Percentiles rank a stretch among this genome's conserved stretches.
Evolutionary conservation across 2,329 filamentous ascomycete species (phyloP).

Genomic region (Epicoccum nigrum): DNA sequence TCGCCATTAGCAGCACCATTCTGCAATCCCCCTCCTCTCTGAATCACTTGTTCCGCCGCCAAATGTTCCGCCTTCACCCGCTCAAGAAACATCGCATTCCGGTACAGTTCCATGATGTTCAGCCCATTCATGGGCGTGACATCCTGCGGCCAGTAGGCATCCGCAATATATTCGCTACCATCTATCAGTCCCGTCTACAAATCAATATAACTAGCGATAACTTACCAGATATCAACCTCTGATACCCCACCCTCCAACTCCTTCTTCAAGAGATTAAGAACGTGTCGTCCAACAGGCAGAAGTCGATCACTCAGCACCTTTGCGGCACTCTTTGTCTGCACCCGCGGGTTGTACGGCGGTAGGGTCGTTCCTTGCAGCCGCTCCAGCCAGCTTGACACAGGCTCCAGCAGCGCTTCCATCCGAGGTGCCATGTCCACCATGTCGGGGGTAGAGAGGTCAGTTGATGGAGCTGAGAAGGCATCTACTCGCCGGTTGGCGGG

Average conservation of each 20-base stretch:
- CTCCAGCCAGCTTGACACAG: background rate
- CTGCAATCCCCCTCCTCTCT: no score
- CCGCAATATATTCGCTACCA: constrained; percentile 20
- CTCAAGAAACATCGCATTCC: background rate
- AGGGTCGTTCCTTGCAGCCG: background rate
- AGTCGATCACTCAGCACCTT: constrained; percentile 26
- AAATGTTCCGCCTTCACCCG: background rate
- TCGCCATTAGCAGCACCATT: background rate
- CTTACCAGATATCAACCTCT: constrained; percentile 26
- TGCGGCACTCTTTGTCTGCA: constrained; percentile 2
- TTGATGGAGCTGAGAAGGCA: no score
- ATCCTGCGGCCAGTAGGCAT: constrained; percentile 23
- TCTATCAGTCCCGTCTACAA: background rate
- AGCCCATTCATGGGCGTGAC: background rate
- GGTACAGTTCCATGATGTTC: constrained; percentile 13
- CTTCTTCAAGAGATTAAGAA: constrained; percentile 10
- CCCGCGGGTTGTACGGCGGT: background rate
- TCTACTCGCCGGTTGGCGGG: no score
- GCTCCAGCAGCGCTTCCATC: background rate
- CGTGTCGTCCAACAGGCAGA: constrained; percentile 21
- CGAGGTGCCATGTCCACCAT: no score
- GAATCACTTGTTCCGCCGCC: background rate
- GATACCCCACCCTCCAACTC: constrained; percentile 6
- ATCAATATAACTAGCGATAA: background rate
- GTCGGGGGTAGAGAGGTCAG: no score